Evolutionary conservation across 371 early-diverging fungal genomes (phyloP).

Genomic region (Mortierella polycephala): DNA sequence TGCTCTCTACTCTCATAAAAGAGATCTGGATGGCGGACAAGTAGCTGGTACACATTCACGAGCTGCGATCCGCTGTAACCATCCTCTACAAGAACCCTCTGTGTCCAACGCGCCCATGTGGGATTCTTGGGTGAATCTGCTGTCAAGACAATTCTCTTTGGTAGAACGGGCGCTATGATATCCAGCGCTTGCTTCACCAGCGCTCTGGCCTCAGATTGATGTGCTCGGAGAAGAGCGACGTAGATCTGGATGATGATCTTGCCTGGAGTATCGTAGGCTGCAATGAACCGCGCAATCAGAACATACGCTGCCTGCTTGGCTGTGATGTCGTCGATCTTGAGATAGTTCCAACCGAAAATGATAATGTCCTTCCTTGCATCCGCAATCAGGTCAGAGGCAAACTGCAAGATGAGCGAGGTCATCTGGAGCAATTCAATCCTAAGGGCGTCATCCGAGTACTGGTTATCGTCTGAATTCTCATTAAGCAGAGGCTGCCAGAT

Average conservation of each 20-base stretch:
- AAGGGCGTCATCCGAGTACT: constrained; percentile 76
- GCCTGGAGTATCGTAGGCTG: constrained; percentile 91
- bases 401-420: constrained; percentile 88
- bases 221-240: constrained; percentile 87
- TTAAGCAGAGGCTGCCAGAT: constrained; percentile 77
- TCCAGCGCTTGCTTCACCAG: constrained; percentile 96
- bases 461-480: constrained; percentile 65
- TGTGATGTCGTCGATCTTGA: constrained; percentile 91
- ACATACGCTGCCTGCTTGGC: constrained; percentile 96
- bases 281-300: constrained; percentile 89
- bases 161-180: constrained; percentile 89
- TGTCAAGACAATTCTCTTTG: constrained; percentile 74
- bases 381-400: constrained; percentile 78
- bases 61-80: constrained; percentile 89
- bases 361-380: constrained; percentile 93
- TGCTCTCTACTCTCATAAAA: constrained; percentile 91
- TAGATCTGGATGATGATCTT: constrained; percentile 93
- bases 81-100: constrained; percentile 91
- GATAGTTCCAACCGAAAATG: constrained; percentile 93
- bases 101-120: constrained; percentile 89
- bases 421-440: constrained; percentile 92
- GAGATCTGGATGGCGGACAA: constrained; percentile 89
- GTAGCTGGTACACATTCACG: constrained; percentile 88
- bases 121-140: constrained; percentile 68
- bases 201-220: constrained; percentile 83